Evolutionary conservation across 768 basidiomycete species (phyloP).

Genomic region (Leccinum ochraceum): DNA sequence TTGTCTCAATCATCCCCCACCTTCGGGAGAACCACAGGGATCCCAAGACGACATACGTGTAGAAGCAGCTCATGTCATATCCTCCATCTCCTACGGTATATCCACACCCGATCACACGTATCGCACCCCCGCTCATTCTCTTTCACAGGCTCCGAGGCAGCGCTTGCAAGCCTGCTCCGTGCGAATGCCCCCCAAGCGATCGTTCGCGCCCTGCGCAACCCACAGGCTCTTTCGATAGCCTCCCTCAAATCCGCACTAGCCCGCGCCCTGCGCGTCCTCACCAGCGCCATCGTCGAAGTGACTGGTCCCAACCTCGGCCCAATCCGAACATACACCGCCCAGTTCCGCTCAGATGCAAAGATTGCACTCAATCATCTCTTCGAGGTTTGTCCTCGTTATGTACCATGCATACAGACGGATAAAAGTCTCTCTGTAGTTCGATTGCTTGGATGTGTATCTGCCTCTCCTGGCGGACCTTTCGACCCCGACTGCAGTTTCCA

Average conservation of each 20-base stretch:
- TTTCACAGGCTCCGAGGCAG: constrained; percentile 56
- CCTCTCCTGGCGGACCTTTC: constrained; percentile 56
- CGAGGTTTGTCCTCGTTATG: constrained; percentile 39
- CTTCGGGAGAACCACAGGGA: constrained; percentile 34
- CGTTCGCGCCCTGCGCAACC: constrained; percentile 57
- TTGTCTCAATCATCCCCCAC: constrained; percentile 49
- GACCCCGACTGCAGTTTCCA: constrained; percentile 44
- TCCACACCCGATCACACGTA: not conserved
- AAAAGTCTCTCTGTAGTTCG: constrained; percentile 38
- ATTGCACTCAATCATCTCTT: constrained; percentile 61
- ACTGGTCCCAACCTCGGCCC: constrained; percentile 74
- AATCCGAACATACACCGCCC: constrained; percentile 37
- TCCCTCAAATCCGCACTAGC: constrained; percentile 57
- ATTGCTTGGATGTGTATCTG: constrained; percentile 65
- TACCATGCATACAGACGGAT: not conserved
- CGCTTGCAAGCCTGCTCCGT: constrained; percentile 56
- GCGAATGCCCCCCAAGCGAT: constrained; percentile 61
- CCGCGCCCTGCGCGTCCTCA: constrained; percentile 62
- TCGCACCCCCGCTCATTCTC: not conserved
- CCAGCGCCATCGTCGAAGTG: constrained; percentile 61
- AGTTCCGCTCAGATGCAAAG: constrained; percentile 52
- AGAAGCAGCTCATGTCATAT: constrained; percentile 74
- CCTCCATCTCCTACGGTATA: constrained; percentile 70
- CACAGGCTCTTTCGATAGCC: constrained; percentile 34
- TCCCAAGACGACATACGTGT: constrained; percentile 56